Conservation (phyloP, 2,329 filamentous ascomycete genomes). For the Septoria petroselini region DNA sequence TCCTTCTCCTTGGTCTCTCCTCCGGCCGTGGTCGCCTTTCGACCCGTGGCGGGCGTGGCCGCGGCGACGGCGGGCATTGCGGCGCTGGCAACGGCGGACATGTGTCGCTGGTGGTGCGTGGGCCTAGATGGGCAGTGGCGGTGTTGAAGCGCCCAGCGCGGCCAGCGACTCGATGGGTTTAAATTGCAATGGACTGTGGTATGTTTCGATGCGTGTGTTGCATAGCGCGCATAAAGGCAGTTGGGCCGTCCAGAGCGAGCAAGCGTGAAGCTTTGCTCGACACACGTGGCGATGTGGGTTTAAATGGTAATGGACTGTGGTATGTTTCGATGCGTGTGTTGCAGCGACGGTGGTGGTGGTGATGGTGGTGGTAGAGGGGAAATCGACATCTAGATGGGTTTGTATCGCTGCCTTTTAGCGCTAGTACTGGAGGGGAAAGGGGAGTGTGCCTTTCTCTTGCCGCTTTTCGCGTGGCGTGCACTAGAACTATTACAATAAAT, state of each 20-base stretch:
- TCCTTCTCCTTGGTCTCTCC: conserved; percentile 49
- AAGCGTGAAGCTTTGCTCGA: neutral
- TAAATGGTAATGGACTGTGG: conserved; percentile 24
- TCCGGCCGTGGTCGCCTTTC: conserved; percentile 30
- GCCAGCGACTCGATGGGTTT: conserved; percentile 29
- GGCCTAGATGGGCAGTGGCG: conserved; percentile 13
- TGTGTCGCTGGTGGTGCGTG: conserved; percentile 37
- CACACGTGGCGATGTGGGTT: conserved; percentile 7
- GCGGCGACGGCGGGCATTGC: conserved; percentile 51
- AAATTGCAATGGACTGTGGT: conserved; percentile 22
- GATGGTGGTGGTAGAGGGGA: neutral
- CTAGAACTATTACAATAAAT: too few relatives aligned
- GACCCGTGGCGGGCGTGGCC: conserved; percentile 57
- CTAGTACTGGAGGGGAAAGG: neutral
- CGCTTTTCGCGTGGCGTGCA: too few relatives aligned
- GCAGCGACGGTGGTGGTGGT: neutral
- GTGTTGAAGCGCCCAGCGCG: conserved; percentile 22
- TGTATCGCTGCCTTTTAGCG: too few relatives aligned
- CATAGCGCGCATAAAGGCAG: neutral
- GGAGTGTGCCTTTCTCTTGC: too few relatives aligned
- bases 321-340: conserved; percentile 10
- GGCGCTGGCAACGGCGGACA: conserved; percentile 64
- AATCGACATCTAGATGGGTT: neutral
- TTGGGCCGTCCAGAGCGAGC: neutral
- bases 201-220: conserved; percentile 9